Evolutionary conservation across 176 grass and related monocot genomes (phyloP).

Genomic region (Cymbopogon citratus): DNA sequence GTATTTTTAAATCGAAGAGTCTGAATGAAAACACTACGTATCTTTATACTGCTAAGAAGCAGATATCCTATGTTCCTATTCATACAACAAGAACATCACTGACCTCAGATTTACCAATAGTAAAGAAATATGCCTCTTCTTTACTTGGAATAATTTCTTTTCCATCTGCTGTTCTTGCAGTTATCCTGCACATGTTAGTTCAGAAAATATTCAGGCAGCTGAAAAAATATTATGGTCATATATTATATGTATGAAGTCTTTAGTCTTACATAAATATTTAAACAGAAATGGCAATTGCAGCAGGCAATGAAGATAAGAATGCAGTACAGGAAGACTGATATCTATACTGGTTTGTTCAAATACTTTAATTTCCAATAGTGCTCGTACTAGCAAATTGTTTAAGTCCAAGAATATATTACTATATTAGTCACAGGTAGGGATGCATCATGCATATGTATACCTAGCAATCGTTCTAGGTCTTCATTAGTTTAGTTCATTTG

Average conservation of each 20-base stretch:
- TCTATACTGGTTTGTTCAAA: neutral
- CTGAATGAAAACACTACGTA: neutral
- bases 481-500: neutral
- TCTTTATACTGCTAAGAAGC: neutral
- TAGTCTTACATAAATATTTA: neutral
- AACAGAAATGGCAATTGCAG: neutral
- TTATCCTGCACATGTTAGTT: slow-evolving; percentile 58
- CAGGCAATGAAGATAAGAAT: slow-evolving; percentile 6
- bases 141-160: slow-evolving; percentile 57
- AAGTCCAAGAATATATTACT: neutral
- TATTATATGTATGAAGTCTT: neutral
- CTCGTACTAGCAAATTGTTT: neutral
- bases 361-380: slow-evolving; percentile 12
- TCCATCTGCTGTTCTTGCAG: slow-evolving; percentile 70
- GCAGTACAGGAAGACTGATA: neutral
- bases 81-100: slow-evolving; percentile 28
- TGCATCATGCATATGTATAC: neutral
- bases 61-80: slow-evolving; percentile 3
- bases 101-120: slow-evolving; percentile 93
- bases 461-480: neutral
- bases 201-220: slow-evolving; percentile 18
- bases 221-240: neutral
- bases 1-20: slow-evolving; percentile 1
- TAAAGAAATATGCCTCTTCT: slow-evolving; percentile 83
- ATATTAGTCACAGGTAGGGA: neutral